phyloP scores from a whole-genome alignment of 306 rosid genomes.

The Macrotyloma uniflorum region DNA sequence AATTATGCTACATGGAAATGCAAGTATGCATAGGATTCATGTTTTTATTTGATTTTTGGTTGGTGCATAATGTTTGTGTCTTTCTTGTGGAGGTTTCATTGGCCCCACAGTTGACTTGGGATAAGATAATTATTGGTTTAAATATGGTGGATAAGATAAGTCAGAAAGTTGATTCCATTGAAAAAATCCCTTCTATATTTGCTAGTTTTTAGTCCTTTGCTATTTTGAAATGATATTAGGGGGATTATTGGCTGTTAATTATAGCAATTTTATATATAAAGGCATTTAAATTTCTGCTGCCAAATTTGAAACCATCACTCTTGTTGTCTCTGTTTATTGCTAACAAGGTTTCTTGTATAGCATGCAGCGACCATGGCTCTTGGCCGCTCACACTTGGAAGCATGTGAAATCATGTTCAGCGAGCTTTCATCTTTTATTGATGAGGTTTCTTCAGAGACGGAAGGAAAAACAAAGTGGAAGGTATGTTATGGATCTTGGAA shows the following conservation, averaged over 20 bases:
- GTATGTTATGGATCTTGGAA: slow-evolving; percentile 49
- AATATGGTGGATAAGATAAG: neutral
- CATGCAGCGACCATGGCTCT: slow-evolving; percentile 99
- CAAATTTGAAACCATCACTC: slow-evolving; percentile 27
- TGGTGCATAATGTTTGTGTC: neutral
- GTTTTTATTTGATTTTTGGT: slow-evolving; percentile 34
- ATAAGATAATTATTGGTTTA: neutral
- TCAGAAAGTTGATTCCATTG: neutral
- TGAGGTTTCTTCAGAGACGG: slow-evolving; percentile 87
- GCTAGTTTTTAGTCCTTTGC: neutral
- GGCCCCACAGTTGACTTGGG: neutral
- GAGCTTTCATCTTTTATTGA: slow-evolving; percentile 93
- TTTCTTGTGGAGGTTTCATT: neutral
- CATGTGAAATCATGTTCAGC: slow-evolving; percentile 88
- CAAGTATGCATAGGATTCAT: neutral
- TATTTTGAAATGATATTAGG: neutral
- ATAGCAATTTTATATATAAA: slow-evolving; percentile 14
- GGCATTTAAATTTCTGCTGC: slow-evolving; percentile 20
- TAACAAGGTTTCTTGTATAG: slow-evolving; percentile 55
- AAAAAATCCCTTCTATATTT: neutral
- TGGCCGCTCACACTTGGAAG: slow-evolving; percentile 95
- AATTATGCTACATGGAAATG: slow-evolving; percentile 39
- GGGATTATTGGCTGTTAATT: neutral
- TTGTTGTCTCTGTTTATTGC: slow-evolving; percentile 29
- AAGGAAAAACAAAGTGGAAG: slow-evolving; percentile 98